Evolutionary conservation across 345 rosid genomes (phyloP).

Genomic region (Citropsis articulata): DNA sequence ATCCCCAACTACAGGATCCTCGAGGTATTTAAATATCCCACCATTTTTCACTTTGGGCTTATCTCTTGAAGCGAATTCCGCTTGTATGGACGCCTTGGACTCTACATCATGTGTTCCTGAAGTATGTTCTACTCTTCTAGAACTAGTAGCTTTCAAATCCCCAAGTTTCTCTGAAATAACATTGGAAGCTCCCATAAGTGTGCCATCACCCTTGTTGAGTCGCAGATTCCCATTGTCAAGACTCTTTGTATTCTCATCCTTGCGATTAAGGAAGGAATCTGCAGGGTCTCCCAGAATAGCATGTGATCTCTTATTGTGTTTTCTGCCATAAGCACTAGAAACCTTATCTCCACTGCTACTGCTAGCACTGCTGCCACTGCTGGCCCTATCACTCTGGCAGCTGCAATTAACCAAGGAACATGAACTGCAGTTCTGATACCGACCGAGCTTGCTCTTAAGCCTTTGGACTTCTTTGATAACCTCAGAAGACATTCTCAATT

Average conservation of each 20-base stretch:
- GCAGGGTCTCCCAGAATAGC: conserved; percentile 34
- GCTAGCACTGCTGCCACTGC: conserved; percentile 94
- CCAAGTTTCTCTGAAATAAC: conserved; percentile 9
- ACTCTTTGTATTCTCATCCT: conserved; percentile 23
- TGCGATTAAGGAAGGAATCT: conserved; percentile 27
- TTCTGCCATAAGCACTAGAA: conserved; percentile 45
- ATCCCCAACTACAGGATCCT: conserved; percentile 42
- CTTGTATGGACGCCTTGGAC: conserved; percentile 20
- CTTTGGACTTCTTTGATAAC: conserved; percentile 85
- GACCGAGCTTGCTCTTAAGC: conserved; percentile 73
- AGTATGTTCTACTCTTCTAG: conserved; percentile 9
- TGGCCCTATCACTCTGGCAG: conserved; percentile 87
- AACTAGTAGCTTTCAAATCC: conserved; percentile 11
- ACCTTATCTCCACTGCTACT: conserved; percentile 57
- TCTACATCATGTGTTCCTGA: conserved; percentile 20
- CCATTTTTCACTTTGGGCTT: conserved; percentile 43
- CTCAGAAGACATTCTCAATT: conserved; percentile 74
- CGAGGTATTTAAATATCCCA: conserved; percentile 79
- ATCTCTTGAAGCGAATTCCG: conserved; percentile 29
- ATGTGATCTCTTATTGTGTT: conserved; percentile 51
- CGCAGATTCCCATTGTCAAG: conserved; percentile 10
- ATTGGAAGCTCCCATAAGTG: conserved; percentile 15
- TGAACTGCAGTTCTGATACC: conserved; percentile 58
- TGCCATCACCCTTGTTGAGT: conserved; percentile 23
- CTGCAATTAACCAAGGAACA: conserved; percentile 93